These are phyloP conservation scores for Candida maesae DNA, from an alignment of 805 yeast species.

Conservation along the genomic window DNA sequence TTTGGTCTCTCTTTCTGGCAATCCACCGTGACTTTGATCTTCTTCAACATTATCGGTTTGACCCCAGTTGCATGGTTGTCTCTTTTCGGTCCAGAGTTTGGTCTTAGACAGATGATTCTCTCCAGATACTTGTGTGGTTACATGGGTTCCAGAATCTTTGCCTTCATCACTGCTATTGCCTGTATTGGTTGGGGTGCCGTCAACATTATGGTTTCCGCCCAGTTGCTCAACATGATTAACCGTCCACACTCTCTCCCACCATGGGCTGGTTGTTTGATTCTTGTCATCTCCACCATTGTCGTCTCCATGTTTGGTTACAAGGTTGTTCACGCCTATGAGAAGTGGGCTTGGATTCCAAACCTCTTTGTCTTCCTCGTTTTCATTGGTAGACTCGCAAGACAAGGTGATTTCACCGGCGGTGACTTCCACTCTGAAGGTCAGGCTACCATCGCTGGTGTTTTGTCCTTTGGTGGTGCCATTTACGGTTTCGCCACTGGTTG, in stretches of 20 bases:
- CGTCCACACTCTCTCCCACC: slow-evolving; percentile 60
- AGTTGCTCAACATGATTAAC: slow-evolving; percentile 74
- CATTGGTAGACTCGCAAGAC: slow-evolving; percentile 69
- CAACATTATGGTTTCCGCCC: slow-evolving; percentile 86
- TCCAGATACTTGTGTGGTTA: slow-evolving; percentile 79
- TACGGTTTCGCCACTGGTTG: slow-evolving; percentile 93
- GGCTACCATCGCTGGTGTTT: slow-evolving; percentile 68
- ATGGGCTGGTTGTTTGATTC: slow-evolving; percentile 84
- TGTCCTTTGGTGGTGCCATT: slow-evolving; percentile 78
- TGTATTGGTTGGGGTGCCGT: slow-evolving; percentile 97
- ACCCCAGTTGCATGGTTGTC: slow-evolving; percentile 81
- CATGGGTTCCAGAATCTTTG: slow-evolving; percentile 68
- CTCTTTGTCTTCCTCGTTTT: slow-evolving; percentile 68
- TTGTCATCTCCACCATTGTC: slow-evolving; percentile 61
- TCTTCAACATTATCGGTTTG: slow-evolving; percentile 71
- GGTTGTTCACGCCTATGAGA: slow-evolving; percentile 77
- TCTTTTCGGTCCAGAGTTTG: slow-evolving; percentile 76
- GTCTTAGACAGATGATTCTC: slow-evolving; percentile 83
- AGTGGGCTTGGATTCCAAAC: slow-evolving; percentile 87
- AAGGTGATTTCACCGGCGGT: slow-evolving; percentile 60
- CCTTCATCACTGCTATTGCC: slow-evolving; percentile 73
- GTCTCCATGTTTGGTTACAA: slow-evolving; percentile 84
- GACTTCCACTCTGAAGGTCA: slow-evolving; percentile 45
- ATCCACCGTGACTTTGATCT: slow-evolving; percentile 58
- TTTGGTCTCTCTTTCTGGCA: slow-evolving; percentile 75